Percentiles rank a stretch among this genome's conserved stretches.
Evolutionary conservation across 768 basidiomycete genomes (phyloP).

Genomic region (Vararia minispora): DNA sequence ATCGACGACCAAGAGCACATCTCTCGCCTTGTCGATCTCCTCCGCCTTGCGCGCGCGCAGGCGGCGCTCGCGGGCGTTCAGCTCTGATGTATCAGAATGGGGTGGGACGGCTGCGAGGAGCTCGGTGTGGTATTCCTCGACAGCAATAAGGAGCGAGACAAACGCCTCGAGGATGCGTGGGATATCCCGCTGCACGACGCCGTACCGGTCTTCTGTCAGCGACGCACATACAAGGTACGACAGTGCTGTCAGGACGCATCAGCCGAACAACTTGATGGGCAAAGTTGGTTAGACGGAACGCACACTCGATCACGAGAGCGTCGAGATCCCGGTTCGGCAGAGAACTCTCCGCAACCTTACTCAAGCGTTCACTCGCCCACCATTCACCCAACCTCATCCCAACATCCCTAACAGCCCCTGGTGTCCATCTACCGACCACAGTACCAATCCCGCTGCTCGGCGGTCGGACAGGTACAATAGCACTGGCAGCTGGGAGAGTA

Average conservation of each 20-base stretch:
- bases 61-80: conserved; percentile 27
- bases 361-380: conserved; percentile 48
- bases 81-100: conserved; percentile 23
- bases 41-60: conserved; percentile 27
- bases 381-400: conserved; percentile 26
- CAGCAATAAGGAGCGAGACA: conserved; percentile 47
- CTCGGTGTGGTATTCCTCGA: conserved; percentile 55
- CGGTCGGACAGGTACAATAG: not conserved
- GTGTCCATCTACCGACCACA: conserved; percentile 20
- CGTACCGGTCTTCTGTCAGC: conserved; percentile 69
- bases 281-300: not conserved
- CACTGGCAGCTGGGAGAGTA: not conserved
- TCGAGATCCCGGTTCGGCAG: conserved; percentile 56
- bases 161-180: conserved; percentile 73
- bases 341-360: conserved; percentile 39
- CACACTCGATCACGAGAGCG: conserved; percentile 47
- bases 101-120: conserved; percentile 31
- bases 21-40: conserved; percentile 46
- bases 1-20: conserved; percentile 38
- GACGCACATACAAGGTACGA: conserved; percentile 61
- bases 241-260: conserved; percentile 34
- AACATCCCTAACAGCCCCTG: conserved; percentile 20
- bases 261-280: not conserved
- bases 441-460: too few species aligned
- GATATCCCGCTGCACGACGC: conserved; percentile 77